Conservation (phyloP, 208 protist species). For the Leishmania mexicana region DNA sequence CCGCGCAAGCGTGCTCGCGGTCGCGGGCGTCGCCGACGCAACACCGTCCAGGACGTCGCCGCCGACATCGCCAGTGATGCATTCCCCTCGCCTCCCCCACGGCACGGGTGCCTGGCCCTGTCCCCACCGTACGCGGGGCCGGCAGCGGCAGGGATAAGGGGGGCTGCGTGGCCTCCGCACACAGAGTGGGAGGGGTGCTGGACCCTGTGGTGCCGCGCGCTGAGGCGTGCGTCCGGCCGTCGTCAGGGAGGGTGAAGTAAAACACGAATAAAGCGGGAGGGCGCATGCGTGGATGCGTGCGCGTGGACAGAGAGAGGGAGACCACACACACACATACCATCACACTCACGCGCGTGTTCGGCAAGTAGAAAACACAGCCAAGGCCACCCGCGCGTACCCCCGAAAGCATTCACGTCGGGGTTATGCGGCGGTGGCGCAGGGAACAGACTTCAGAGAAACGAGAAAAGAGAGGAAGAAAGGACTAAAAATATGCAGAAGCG, state of each 20-base stretch:
- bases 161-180: background rate
- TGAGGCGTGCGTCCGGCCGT: background rate
- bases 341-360: too few relatives aligned
- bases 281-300: background rate
- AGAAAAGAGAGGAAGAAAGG: background rate
- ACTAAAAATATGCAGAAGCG: background rate
- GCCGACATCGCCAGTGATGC: background rate
- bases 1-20: background rate
- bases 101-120: background rate
- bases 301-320: background rate
- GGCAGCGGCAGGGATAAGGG: background rate
- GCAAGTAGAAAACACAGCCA: background rate
- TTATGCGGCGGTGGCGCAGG: background rate
- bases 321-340: background rate
- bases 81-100: background rate
- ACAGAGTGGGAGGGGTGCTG: background rate
- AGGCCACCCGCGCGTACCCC: too few relatives aligned
- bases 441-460: too few relatives aligned
- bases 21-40: background rate
- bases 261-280: background rate
- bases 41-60: background rate
- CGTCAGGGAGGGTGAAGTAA: background rate
- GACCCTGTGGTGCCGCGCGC: background rate
- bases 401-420: background rate
- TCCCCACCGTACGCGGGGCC: background rate